Evolutionary conservation across 495 filamentous ascomycete species (phyloP), one percentile per base, ranked within the genome.

Genomic region (Hypoxylon perforatum): DNA sequence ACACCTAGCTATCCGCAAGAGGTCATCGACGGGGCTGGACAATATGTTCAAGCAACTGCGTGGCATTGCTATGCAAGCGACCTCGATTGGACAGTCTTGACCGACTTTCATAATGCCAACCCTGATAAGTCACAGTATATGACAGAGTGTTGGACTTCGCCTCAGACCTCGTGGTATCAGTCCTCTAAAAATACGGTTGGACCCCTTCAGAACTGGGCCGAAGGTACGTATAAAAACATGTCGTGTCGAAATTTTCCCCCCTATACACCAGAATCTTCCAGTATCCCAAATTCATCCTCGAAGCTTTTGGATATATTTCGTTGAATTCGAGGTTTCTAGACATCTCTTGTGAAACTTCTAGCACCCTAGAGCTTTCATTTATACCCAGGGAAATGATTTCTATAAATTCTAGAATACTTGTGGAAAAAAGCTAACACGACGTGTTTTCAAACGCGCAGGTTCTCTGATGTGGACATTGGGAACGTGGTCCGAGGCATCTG

Each of bases 141-240:
- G 85, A 86, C 84, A 14, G 85, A 87, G 70, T 87, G 85, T 67
- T 86, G 84, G 81, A 85, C 80, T 1, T 75, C 78, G 0, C 58
- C 64, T 2, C 54, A 67, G 1, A 79, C 78, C 8, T 61, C 76
- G 17, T 85, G 84, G 82, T 76, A 82, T 65, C 80, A 84, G 54
- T 78, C 81, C 0, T 80, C 78, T 10, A 77, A 81, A 70, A 86
- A 85, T 69, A 83, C 81, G 8, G 79, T 87, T 68, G 84, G 84
- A 0, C 84, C 85, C 1, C 74, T 87, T 2, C 82, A 85, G 67
- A 85, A 87, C 74, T 86, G 84, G 79, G 84, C 83, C 7, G 75
- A 76, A 14, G 84, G n/a, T n/a, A n/a, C n/a, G n/a, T n/a, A n/a
- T n/a, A n/a, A n/a, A n/a, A n/a, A n/a, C n/a, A n/a, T n/a, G n/a